Base-by-base conservation (phyloP, 495 filamentous ascomycete species). In the Podospora fimiseda region DNA sequence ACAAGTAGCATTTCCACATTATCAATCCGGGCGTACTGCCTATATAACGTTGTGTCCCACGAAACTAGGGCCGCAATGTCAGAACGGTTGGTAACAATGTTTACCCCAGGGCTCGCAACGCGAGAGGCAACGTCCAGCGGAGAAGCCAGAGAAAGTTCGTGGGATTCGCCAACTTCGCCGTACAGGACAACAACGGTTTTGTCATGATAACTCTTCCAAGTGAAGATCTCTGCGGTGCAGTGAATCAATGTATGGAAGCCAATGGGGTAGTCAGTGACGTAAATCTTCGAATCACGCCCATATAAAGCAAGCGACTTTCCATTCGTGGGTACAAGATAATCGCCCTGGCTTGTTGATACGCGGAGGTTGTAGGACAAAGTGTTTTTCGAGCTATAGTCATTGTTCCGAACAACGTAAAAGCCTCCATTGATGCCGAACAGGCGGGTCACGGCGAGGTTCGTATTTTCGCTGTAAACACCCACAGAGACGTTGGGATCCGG, bases 171-270 rank as follows among this genome's bases (percentile, higher is more conserved):
- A n/a, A 78, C 64, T 6, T 79, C 85, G 15, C 86, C 87, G 55
- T 88, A 92, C 11, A 93, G 57, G 16, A 90, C 69, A 3, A 90
- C 67, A 1, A 86, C 69, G 21, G 80, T 86, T 9, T 45, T 54
- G 42, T 59, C 49, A 0, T 58, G 52, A 40, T 47, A 62, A 54
- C 74, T 76, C 7, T 74, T 60, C n/a, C 70, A 75, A 1, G 84
- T 88, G 50, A 88, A 88, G 22, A 89, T 75, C 51, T 93, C 87
- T 0, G 82, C 85, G 4, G 87, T 85, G 0, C 84, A 89, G 69
- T 90, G 91, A 3, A 89, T 67, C 16, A 92, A 63, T 8, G 74
- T 82, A 0, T 71, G 72, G n/a, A 78, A 78, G 0, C 77, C 76
- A 47, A 92, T 69, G 45, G 81, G 68, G 58, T 89, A 91, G 61